A percentile compares a stretch with the other conserved stretches of the same genome.
Evolutionary conservation across 208 protist species (phyloP).

Genomic region (Sergeia podlipaevii): DNA sequence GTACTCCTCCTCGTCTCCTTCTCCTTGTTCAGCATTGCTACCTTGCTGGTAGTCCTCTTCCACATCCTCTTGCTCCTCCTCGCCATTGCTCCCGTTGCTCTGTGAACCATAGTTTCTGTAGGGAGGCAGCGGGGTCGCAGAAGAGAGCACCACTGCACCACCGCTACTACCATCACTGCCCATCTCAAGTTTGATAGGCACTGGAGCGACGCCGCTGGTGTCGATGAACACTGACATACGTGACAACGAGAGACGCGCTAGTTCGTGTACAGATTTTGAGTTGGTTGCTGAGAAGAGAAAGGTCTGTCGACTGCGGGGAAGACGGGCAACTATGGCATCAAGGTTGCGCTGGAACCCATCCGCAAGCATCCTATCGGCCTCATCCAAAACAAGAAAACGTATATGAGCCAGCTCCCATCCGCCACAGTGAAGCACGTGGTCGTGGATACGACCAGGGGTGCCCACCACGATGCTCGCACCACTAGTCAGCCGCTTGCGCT

Average conservation of each 20-base stretch:
- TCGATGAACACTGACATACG: constrained; percentile 93
- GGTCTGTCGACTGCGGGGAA: constrained; percentile 94
- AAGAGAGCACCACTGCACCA: background rate
- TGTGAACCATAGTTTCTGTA: constrained; percentile 51
- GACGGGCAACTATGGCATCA: constrained; percentile 83
- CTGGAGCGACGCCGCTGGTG: constrained; percentile 51
- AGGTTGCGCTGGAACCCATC: constrained; percentile 99
- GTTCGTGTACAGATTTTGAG: constrained; percentile 84
- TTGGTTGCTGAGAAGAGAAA: constrained; percentile 98
- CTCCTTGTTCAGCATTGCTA: background rate
- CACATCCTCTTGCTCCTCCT: constrained; percentile 11
- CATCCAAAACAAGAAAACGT: constrained; percentile 97
- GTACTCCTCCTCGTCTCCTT: constrained; percentile 13
- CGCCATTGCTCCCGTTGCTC: background rate
- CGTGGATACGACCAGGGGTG: constrained; percentile 85
- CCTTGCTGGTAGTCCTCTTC: constrained; percentile 4
- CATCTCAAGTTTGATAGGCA: background rate
- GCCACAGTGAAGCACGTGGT: constrained; percentile 80
- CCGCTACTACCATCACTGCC: background rate
- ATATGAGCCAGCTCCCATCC: constrained; percentile 89
- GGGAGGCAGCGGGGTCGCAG: constrained; percentile 21
- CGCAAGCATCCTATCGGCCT: constrained; percentile 99
- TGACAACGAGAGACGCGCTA: constrained; percentile 89
- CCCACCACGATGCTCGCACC: constrained; percentile 80
- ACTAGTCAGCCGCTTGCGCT: constrained; percentile 48